Base-by-base conservation (phyloP, 2,329 filamentous ascomycete species). In the Claviceps arundinis region DNA sequence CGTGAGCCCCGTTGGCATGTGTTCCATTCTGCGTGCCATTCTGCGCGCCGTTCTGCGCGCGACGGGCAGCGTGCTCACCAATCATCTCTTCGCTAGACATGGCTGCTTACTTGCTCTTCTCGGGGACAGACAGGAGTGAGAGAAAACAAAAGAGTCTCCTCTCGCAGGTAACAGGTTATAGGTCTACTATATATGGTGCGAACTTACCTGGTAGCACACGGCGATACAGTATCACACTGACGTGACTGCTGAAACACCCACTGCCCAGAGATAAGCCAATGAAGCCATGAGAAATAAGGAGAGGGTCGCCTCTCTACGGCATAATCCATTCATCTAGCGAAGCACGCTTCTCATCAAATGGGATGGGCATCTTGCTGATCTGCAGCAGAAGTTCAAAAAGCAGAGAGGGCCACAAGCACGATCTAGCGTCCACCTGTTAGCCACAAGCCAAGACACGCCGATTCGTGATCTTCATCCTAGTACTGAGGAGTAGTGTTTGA, bases 21-120 rank as follows among this genome's bases (percentile, higher is more conserved):
- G 42, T 41, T 24, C 63, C 61, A 42, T 65, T 64, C 50, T 60
- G 50, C 37, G 37, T 37, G 42, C 44, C 48, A 16, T 48, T 47
- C 50, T 60, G 50, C 37, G 37, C 40, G 42, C 44, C 48, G 17
- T 48, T 47, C 50, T 60, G 50, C 37, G 37, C 40, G 42, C 44
- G 46, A 22, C 47, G 43, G 24, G 16, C 19, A 37, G 17, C 40
- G 34, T 42, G 19, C 14, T 48, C 52, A 17, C 50, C 50, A 45
- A 48, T 47, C 30, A 14, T 26, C 14, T 50, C 24, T 13, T 6
- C 34, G 2, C n/a, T 34, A 11, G 53, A 42, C 53, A 53, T 55
- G 37, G 40, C 43, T 26, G 14, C n/a, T 48, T 37, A 11, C 40
- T 44, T 30, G 6, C 40, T 17, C 17, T 19, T 22, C 8, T 42